Percentiles rank a stretch among this genome's conserved stretches.
Conservation (phyloP, 306 rosid species). For the Amphicarpaea edgeworthii region DNA sequence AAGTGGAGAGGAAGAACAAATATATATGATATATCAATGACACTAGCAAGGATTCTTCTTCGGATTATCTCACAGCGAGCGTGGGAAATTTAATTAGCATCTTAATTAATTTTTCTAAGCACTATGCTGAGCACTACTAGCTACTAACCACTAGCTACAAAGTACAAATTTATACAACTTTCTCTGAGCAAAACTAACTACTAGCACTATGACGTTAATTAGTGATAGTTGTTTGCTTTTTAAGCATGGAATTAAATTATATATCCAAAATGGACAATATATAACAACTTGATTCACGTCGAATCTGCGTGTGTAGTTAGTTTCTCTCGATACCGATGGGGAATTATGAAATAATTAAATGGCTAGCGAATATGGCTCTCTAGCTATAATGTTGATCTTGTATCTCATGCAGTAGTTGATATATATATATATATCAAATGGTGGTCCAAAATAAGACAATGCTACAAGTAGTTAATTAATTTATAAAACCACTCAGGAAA, state of each 20-base stretch:
- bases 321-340: slow-evolving; percentile 4
- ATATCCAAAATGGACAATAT: slow-evolving; percentile 2
- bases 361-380: neutral
- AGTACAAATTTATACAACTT: slow-evolving; percentile 6
- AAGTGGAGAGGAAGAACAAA: slow-evolving; percentile 22
- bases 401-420: neutral
- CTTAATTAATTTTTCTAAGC: neutral
- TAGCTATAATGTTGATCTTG: neutral
- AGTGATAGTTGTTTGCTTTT: neutral
- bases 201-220: slow-evolving; percentile 34
- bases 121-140: slow-evolving; percentile 7
- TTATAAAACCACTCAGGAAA: neutral
- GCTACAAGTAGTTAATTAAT: neutral
- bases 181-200: neutral
- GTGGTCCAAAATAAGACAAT: neutral
- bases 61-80: neutral
- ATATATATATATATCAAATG: neutral
- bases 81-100: neutral
- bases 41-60: slow-evolving; percentile 3
- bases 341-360: slow-evolving; percentile 1
- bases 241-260: neutral
- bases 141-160: slow-evolving; percentile 27
- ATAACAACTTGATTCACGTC: slow-evolving; percentile 28
- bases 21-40: neutral
- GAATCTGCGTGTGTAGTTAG: slow-evolving; percentile 3